Evolutionary conservation across 2,329 filamentous ascomycete species (phyloP), one percentile per base, ranked within the genome.

Genomic region (Dryadomyces quercivorus): DNA sequence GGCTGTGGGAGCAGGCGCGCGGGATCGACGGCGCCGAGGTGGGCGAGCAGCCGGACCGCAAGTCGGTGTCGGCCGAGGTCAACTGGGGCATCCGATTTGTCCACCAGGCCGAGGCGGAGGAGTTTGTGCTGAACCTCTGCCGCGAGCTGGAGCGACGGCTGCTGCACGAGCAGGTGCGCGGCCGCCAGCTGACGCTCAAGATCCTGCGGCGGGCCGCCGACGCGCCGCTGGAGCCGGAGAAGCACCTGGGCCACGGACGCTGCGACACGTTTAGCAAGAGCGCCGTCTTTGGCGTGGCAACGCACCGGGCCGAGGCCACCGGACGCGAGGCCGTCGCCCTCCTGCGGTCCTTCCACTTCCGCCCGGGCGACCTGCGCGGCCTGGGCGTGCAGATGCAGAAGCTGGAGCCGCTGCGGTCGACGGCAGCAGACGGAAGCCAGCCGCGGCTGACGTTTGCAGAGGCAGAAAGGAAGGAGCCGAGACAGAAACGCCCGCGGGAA

Each of bases 71-170:
- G 2, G 92, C 92, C 1, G 93, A 98, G 66, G 89, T 98, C 58
- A 98, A 93, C 63, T 98, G 93, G 93, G 93, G 94, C 2, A 95
- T 98, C 55, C 84, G 93, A 6, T 98, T 98, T 65, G 82, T 93
- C 61, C 94, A 79, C 57, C 89, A 96, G 63, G 77, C 81, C n/a
- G 92, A 98, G 68, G 91, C 90, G 0, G 92, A 97, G 56, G 88
- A 94, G 59, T 98, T 98, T 66, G 78, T 97, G 34, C 74, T 81
- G 58, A 93, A 88, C 60, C 72, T 98, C 0, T 93, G 88, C 64
- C 84, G 84, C 55, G 93, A 98, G 67, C 72, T 98, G 7, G 84
- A 91, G 61, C 85, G 84, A 55, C 80, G 93, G 1, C 71, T 98
- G 18, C 64, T 90, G 21, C 87, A 90, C 59, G 89, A 96, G 65